Base-by-base conservation (phyloP, 495 filamentous ascomycete genomes). In the Aspergillus coremiiformis region DNA sequence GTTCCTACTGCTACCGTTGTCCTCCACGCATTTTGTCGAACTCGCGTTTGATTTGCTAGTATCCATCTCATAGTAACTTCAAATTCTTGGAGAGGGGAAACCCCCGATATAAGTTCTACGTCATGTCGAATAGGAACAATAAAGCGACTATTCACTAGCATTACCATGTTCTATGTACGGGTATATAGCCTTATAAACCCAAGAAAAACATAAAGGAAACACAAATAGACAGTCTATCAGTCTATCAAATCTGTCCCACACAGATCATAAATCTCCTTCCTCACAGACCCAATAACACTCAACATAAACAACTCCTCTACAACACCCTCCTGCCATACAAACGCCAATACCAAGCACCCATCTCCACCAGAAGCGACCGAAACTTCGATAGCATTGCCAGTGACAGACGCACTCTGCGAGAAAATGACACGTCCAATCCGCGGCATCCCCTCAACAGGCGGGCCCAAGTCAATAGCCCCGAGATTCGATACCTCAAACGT, bases 401-500 rank as follows among this genome's bases (percentile, higher is more conserved):
- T 62, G 4, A 74, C 74, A 55, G 51, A 67, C 10, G 70, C 70
- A 55, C 70, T 69, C 58, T 78, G 76, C 5, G 74, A 73, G 44
- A 78, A 78, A 2, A 74, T 37, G 46, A 72, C 46, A 1, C 71
- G 55, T 1, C 62, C 51, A 15, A 75, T 63, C 27, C 48, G 53
- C 49, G 66, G 67, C 17, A 53, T 33, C 43, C 52, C 52, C 14
- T 56, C 23, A n/a, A 44, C 47, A 14, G 62, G 57, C 20, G 49
- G 42, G 20, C 65, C 65, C 17, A 56, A 51, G 17, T 14, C 47
- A 42, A 70, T 55, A 15, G 65, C 65, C 0, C 73, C 75, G 3
- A 78, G 27, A 63, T 76, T 78, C 7, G 72, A 76, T 10, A 78
- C 43, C 52, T 74, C 75, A 41, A 69, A 71, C n/a, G 61, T 64